These are phyloP conservation scores for Geopyxis carbonaria DNA, from an alignment of 495 filamentous ascomycete species.

Conservation along the genomic window DNA sequence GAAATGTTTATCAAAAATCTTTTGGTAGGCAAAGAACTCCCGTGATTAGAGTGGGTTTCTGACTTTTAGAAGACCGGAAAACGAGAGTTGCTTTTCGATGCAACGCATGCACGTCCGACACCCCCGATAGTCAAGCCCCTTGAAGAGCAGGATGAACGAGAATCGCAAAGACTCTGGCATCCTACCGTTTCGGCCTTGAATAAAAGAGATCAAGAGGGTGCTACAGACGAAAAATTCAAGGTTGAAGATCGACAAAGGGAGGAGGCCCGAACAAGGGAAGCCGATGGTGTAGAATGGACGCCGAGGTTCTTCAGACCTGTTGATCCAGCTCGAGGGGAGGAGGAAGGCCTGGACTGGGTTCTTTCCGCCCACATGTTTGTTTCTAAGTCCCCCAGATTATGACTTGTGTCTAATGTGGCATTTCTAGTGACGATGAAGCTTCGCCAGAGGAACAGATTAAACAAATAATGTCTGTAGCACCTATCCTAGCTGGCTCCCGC, in stretches of 20 bases:
- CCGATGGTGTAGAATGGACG: slow-evolving; percentile 77
- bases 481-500: slow-evolving; percentile 63
- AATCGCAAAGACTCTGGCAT: slow-evolving; percentile 77
- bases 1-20: slow-evolving; percentile 82
- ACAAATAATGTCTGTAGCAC: slow-evolving; percentile 74
- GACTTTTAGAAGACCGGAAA: slow-evolving; percentile 50
- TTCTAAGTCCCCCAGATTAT: neutral
- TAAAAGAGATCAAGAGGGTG: slow-evolving; percentile 66
- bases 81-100: slow-evolving; percentile 80
- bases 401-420: slow-evolving; percentile 20
- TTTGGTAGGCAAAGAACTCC: slow-evolving; percentile 38
- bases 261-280: slow-evolving; percentile 63
- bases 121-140: slow-evolving; percentile 59
- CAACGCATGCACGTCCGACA: slow-evolving; percentile 54
- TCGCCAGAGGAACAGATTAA: slow-evolving; percentile 57
- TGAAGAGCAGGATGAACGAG: slow-evolving; percentile 74
- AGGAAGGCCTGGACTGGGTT: slow-evolving; percentile 78
- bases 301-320: slow-evolving; percentile 68
- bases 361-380: slow-evolving; percentile 75
- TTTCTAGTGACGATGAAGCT: slow-evolving; percentile 35
- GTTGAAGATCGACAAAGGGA: slow-evolving; percentile 84
- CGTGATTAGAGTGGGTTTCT: slow-evolving; percentile 4
- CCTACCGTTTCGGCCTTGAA: slow-evolving; percentile 65
- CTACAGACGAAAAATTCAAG: slow-evolving; percentile 87
- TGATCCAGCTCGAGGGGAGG: slow-evolving; percentile 61